Percentiles rank a stretch among this genome's conserved stretches.
phyloP scores from a whole-genome alignment of 169 alveolate species.

The Cytauxzoon felis region DNA sequence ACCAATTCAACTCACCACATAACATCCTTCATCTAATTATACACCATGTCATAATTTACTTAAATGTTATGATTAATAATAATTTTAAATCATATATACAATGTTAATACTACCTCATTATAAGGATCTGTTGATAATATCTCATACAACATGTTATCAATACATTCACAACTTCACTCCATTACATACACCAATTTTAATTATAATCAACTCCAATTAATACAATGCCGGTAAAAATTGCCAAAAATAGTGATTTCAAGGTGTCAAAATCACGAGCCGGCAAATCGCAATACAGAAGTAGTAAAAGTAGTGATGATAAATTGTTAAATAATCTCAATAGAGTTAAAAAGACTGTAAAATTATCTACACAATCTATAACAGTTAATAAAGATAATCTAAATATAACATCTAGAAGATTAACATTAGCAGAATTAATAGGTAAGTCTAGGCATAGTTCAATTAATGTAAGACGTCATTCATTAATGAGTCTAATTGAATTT shows the following conservation, averaged over 20 bases:
- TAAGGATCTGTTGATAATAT: not conserved
- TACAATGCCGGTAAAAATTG: too few species aligned
- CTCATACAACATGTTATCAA: not conserved
- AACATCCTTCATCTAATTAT: not conserved
- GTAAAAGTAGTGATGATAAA: constrained; percentile 40
- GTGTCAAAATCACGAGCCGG: constrained; percentile 38
- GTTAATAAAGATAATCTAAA: constrained; percentile 51
- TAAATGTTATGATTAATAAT: not conserved
- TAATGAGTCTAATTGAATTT: constrained; percentile 45
- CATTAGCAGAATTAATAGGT: constrained; percentile 53
- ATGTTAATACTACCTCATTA: not conserved
- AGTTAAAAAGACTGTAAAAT: constrained; percentile 39
- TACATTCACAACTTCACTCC: not conserved
- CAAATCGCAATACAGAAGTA: constrained; percentile 28
- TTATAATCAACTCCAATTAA: too few species aligned
- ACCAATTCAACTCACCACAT: not conserved
- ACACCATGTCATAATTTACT: not conserved
- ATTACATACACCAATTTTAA: too few species aligned
- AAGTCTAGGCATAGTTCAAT: constrained; percentile 50
- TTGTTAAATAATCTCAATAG: constrained; percentile 25
- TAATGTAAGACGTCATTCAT: constrained; percentile 34
- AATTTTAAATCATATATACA: not conserved
- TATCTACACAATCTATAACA: constrained; percentile 44
- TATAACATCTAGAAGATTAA: constrained; percentile 47
- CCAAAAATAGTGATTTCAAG: constrained; percentile 11